phyloP scores from a whole-genome alignment of 2,329 filamentous ascomycete species.

The Ramularia endophylla region DNA sequence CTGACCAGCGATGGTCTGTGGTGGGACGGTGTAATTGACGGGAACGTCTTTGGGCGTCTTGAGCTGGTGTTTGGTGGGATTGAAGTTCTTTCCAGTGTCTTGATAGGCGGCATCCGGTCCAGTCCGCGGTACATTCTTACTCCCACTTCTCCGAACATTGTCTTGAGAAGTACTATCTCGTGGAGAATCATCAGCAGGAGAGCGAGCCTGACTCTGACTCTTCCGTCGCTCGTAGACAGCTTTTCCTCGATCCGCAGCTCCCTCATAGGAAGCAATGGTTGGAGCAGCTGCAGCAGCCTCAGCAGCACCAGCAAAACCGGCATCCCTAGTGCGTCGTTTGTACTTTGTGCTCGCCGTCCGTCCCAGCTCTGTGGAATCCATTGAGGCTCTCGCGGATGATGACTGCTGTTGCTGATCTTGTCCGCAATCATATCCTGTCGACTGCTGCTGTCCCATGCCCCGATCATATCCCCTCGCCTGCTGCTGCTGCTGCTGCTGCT shows the following conservation, averaged over 20 bases:
- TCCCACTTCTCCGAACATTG: constrained; percentile 29
- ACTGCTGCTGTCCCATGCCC: too few species aligned
- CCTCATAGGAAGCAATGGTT: constrained; percentile 8
- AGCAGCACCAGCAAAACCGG: constrained; percentile 28
- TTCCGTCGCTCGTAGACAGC: constrained; percentile 28
- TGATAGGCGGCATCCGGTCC: too few species aligned
- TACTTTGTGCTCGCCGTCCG: constrained; percentile 22
- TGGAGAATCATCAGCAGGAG: too few species aligned
- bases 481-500: too few species aligned
- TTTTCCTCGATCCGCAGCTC: constrained; percentile 25
- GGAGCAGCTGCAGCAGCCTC: constrained; percentile 18
- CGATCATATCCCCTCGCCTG: too few species aligned
- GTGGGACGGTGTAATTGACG: constrained; percentile 31
- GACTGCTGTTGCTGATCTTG: constrained; percentile 2
- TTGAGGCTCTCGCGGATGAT: background rate
- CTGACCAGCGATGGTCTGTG: constrained; percentile 33
- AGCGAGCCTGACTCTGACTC: constrained; percentile 13
- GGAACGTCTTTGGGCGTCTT: constrained; percentile 12
- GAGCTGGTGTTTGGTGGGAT: constrained; percentile 20
- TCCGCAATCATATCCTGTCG: constrained; percentile 9
- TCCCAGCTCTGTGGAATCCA: constrained; percentile 9
- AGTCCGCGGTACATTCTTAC: constrained; percentile 22
- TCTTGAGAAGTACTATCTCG: too few species aligned
- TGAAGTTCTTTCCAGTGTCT: too few species aligned
- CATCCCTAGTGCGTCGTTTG: constrained; percentile 22